These are phyloP conservation scores for Aureobasidium sp. DNA, from an alignment of 2,329 filamentous ascomycete species.

Conservation along the genomic window DNA sequence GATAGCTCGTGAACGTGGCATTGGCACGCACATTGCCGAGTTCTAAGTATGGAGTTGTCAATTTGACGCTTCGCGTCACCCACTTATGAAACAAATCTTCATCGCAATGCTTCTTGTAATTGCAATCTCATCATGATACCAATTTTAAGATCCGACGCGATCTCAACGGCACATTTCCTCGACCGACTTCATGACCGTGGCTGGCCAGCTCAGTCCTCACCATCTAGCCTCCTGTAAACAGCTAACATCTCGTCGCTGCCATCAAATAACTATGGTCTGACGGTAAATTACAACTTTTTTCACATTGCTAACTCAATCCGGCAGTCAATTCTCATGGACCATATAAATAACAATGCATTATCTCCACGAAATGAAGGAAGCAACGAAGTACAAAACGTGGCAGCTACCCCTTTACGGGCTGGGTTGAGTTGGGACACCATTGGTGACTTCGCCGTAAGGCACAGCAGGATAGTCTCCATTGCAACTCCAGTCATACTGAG, in stretches of 20 bases:
- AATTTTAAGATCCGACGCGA: background rate
- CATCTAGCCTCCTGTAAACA: background rate
- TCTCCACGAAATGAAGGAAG: no score
- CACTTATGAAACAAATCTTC: background rate
- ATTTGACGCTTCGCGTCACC: background rate
- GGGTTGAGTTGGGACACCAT: constrained; percentile 39
- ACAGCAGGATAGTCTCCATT: constrained; percentile 49
- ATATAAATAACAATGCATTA: no score
- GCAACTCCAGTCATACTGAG: constrained; percentile 60
- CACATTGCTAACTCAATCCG: background rate
- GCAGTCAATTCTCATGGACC: background rate
- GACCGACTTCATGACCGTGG: no score
- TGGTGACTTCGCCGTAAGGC: constrained; percentile 43
- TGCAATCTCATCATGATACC: no score
- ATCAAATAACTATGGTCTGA: background rate
- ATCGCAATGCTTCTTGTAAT: no score
- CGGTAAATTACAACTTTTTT: background rate
- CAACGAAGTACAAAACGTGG: background rate
- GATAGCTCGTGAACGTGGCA: constrained; percentile 47
- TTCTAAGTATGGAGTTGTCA: constrained; percentile 29
- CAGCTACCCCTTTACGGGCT: background rate
- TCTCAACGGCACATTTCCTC: background rate
- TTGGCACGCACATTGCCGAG: constrained; percentile 49
- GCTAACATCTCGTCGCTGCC: background rate
- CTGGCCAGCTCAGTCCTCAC: background rate